phyloP scores from a whole-genome alignment of 306 rosid genomes.

The Ammopiptanthus mongolicus region DNA sequence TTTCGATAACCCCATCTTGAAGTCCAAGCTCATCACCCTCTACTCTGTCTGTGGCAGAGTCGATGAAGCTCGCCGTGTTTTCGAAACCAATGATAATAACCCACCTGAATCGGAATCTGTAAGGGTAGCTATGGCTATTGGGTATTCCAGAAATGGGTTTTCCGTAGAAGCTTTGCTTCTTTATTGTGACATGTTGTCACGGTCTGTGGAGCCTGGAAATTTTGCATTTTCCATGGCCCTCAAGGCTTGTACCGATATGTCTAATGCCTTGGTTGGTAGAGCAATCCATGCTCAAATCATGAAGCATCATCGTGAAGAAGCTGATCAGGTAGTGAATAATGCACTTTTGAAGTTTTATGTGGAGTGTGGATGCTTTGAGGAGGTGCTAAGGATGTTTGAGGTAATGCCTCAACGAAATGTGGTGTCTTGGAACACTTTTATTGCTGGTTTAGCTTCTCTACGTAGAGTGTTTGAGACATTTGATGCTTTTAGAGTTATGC shows the following conservation, averaged over 20 bases:
- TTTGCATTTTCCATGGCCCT: slow-evolving; percentile 48
- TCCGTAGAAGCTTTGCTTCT: slow-evolving; percentile 38
- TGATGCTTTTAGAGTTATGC: slow-evolving; percentile 47
- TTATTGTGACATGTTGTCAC: slow-evolving; percentile 44
- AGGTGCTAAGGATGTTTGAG: slow-evolving; percentile 47
- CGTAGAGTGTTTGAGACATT: slow-evolving; percentile 31
- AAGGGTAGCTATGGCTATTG: slow-evolving; percentile 66
- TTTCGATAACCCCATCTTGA: slow-evolving; percentile 40
- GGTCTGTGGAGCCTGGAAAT: slow-evolving; percentile 33
- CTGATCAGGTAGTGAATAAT: slow-evolving; percentile 63
- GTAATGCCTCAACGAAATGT: slow-evolving; percentile 53
- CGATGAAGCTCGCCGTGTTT: slow-evolving; percentile 43
- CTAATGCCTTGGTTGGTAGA: slow-evolving; percentile 34
- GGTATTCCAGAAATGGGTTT: slow-evolving; percentile 42
- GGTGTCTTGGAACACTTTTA: slow-evolving; percentile 60
- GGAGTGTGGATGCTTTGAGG: slow-evolving; percentile 32
- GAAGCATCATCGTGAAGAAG: slow-evolving; percentile 35
- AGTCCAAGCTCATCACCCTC: slow-evolving; percentile 54
- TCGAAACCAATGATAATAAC: slow-evolving; percentile 5
- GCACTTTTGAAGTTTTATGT: slow-evolving; percentile 38
- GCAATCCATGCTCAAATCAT: slow-evolving; percentile 52
- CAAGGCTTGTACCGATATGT: slow-evolving; percentile 38
- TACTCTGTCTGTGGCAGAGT: slow-evolving; percentile 52
- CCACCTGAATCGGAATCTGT: slow-evolving; percentile 30
- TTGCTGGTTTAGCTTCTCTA: slow-evolving; percentile 33